Conservation (phyloP, 2,329 filamentous ascomycete genomes). For the Fusarium sp. region DNA sequence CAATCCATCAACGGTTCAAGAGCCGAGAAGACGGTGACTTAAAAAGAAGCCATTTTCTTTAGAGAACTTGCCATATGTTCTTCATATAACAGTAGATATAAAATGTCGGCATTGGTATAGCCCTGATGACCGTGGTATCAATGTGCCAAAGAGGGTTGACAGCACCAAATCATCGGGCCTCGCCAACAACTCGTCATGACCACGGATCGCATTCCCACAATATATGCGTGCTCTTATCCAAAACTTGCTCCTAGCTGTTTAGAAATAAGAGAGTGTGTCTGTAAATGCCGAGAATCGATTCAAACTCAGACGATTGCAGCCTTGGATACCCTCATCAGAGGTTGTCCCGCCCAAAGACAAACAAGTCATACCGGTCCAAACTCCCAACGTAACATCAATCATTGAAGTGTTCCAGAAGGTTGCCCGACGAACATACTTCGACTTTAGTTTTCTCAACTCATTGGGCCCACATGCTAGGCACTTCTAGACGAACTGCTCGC, state of each 20-base stretch:
- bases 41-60: not conserved
- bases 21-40: too few relatives aligned
- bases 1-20: not conserved
- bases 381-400: not conserved
- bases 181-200: not conserved
- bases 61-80: not conserved
- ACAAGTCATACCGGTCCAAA: not conserved
- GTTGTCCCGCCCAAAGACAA: not conserved
- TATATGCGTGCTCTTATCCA: too few relatives aligned
- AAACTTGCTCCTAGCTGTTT: not conserved
- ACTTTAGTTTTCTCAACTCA: not conserved
- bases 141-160: not conserved
- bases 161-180: not conserved
- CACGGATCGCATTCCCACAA: too few relatives aligned
- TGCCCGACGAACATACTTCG: fast-evolving
- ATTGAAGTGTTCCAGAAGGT: not conserved
- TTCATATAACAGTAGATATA: not conserved
- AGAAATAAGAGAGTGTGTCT: fast-evolving
- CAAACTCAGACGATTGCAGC: not conserved
- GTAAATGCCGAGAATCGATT: not conserved
- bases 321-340: not conserved
- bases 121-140: not conserved
- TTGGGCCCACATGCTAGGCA: not conserved
- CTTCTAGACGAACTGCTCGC: not conserved
- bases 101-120: not conserved